A percentile compares a stretch with the other conserved stretches of the same genome.
Evolutionary conservation across 2,329 filamentous ascomycete species (phyloP).

Genomic region (Lecanicillium sp.): DNA sequence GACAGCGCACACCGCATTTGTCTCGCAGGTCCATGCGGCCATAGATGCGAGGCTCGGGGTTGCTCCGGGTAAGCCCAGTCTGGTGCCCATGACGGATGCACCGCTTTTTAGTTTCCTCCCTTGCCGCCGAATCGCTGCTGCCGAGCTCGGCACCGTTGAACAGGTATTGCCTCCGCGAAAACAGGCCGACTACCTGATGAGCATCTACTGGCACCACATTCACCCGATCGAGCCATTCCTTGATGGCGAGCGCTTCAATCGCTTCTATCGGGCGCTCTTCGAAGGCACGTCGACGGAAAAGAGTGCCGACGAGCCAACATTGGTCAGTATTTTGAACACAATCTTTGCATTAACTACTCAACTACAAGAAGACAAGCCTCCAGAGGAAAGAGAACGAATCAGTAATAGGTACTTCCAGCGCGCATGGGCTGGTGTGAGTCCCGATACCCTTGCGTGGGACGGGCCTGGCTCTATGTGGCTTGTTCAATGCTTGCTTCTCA

Average conservation of each 20-base stretch:
- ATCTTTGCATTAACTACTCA: background rate
- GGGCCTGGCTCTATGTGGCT: background rate
- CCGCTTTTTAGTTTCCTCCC: background rate
- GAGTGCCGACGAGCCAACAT: background rate
- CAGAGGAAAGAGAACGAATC: background rate
- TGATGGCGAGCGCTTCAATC: background rate
- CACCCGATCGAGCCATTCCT: background rate
- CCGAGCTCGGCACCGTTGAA: background rate
- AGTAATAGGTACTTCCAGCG: background rate
- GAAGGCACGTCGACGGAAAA: background rate
- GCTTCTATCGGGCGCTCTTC: background rate
- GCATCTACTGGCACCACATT: background rate
- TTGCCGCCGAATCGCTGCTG: background rate
- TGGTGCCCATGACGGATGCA: background rate
- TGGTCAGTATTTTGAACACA: background rate
- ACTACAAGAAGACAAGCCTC: background rate
- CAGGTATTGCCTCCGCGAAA: background rate
- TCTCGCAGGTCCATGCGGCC: background rate
- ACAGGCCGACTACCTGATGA: constrained; percentile 1
- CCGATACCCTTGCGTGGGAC: background rate
- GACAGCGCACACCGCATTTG: background rate
- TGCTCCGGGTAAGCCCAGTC: background rate
- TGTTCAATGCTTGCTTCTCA: background rate
- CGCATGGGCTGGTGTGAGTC: background rate
- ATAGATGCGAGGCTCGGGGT: background rate